phyloP scores from a whole-genome alignment of 2,329 filamentous ascomycete species.

The Phialemoniopsis sp. region DNA sequence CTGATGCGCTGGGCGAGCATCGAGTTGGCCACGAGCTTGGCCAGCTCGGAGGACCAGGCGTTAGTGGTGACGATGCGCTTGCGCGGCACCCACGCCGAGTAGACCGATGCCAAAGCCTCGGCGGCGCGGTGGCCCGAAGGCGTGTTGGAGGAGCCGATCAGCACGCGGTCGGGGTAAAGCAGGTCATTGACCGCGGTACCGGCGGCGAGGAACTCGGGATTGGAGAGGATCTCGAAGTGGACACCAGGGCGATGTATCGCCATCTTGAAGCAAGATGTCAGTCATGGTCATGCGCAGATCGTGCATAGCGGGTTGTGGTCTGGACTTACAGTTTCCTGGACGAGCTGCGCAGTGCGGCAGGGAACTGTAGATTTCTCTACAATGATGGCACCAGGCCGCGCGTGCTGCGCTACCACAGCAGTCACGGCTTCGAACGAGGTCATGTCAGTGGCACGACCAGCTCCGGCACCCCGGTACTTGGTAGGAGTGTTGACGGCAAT shows the following conservation, averaged over 20 bases:
- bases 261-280: conserved; percentile 32
- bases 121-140: conserved; percentile 58
- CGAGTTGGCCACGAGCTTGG: conserved; percentile 76
- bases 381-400: conserved; percentile 65
- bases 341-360: conserved; percentile 66
- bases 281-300: background rate
- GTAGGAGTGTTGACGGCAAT: conserved; percentile 78
- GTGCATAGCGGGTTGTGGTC: background rate
- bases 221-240: conserved; percentile 73
- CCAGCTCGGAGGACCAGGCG: conserved; percentile 72
- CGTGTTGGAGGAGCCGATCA: conserved; percentile 67
- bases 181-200: conserved; percentile 72
- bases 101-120: conserved; percentile 59
- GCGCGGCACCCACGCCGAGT: conserved; percentile 66
- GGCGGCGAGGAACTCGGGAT: conserved; percentile 77
- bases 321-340: conserved; percentile 59
- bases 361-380: conserved; percentile 83
- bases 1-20: conserved; percentile 78
- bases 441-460: conserved; percentile 69
- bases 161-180: conserved; percentile 65
- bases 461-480: conserved; percentile 65
- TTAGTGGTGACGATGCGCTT: conserved; percentile 68
- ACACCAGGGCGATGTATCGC: conserved; percentile 56
- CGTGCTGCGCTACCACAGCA: conserved; percentile 61
- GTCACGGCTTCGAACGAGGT: conserved; percentile 67